Conservation (phyloP, 2,329 filamentous ascomycete species). For the Diaporthe ilicicola region DNA sequence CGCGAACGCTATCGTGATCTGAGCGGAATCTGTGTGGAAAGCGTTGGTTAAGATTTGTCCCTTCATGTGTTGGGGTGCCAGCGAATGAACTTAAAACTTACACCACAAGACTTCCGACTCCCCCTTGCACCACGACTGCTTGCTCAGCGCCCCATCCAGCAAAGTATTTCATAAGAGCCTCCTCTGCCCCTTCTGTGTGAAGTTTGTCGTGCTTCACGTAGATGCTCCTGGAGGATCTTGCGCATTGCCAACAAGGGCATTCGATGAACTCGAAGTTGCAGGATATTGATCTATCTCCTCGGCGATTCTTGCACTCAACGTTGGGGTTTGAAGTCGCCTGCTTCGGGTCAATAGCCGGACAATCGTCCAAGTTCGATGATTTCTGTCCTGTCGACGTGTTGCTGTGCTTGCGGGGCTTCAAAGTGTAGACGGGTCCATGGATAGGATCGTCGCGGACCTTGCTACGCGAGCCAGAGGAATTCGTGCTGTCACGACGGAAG, state of each 20-base stretch:
- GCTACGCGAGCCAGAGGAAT: conserved; percentile 16
- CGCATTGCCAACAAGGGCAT: conserved; percentile 16
- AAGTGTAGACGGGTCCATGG: conserved; percentile 23
- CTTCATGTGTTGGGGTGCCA: not conserved
- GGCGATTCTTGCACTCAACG: not conserved
- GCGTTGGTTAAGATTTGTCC: not conserved
- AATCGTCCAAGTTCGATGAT: not conserved
- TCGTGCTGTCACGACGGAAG: conserved; percentile 19
- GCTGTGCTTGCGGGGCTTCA: conserved; percentile 18
- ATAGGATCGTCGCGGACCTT: conserved; percentile 24
- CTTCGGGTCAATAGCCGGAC: not conserved
- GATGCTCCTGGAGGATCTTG: conserved; percentile 15
- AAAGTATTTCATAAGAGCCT: conserved; percentile 12
- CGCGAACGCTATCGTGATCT: conserved; percentile 22
- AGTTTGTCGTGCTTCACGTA: not conserved
- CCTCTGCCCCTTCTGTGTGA: too few relatives aligned
- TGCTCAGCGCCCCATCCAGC: not conserved
- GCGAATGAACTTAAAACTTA: not conserved
- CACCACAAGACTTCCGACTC: not conserved
- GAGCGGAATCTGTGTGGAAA: conserved; percentile 9
- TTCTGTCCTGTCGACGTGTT: not conserved
- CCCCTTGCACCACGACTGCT: not conserved
- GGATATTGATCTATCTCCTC: too few relatives aligned
- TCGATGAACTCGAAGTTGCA: not conserved
- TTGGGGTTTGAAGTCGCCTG: too few relatives aligned